Conservation (phyloP, 2,329 filamentous ascomycete genomes). For the Claviceps humidiphila region DNA sequence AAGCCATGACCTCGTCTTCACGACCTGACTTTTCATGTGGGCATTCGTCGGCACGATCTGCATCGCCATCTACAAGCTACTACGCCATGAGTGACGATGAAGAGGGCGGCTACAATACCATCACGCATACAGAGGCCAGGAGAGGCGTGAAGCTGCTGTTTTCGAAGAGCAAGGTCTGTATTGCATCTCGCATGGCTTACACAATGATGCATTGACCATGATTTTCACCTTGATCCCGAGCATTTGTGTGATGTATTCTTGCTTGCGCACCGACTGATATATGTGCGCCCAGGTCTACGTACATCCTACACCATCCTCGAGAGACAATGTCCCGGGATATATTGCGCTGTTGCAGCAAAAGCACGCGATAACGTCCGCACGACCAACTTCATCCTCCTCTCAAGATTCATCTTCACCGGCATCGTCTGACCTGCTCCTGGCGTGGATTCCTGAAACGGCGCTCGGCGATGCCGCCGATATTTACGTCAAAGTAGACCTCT, state of each 20-base stretch:
- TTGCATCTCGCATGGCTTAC: neutral
- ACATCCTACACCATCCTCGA: constrained; percentile 81
- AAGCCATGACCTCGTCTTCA: constrained; percentile 3
- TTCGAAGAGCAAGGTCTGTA: constrained; percentile 81
- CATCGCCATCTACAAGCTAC: constrained; percentile 10
- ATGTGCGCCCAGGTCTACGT: constrained; percentile 62
- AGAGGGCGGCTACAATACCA: constrained; percentile 88
- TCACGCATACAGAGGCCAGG: constrained; percentile 64
- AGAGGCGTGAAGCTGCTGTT: constrained; percentile 86
- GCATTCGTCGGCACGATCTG: constrained; percentile 1
- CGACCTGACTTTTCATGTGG: neutral
- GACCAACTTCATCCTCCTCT: constrained; percentile 19
- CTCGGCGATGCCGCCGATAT: constrained; percentile 76
- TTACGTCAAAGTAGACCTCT: constrained; percentile 91
- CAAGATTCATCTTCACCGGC: constrained; percentile 28
- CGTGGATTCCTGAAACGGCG: constrained; percentile 84
- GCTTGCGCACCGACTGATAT: neutral
- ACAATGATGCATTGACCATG: neutral
- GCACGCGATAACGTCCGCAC: constrained; percentile 27
- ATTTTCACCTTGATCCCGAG: neutral
- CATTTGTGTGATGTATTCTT: neutral
- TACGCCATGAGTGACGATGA: constrained; percentile 86
- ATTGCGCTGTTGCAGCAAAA: constrained; percentile 91
- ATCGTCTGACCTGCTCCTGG: constrained; percentile 67
- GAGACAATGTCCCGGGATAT: constrained; percentile 92